Conservation (phyloP, 2,329 filamentous ascomycete genomes). For the Fusarium praegraminearum region DNA sequence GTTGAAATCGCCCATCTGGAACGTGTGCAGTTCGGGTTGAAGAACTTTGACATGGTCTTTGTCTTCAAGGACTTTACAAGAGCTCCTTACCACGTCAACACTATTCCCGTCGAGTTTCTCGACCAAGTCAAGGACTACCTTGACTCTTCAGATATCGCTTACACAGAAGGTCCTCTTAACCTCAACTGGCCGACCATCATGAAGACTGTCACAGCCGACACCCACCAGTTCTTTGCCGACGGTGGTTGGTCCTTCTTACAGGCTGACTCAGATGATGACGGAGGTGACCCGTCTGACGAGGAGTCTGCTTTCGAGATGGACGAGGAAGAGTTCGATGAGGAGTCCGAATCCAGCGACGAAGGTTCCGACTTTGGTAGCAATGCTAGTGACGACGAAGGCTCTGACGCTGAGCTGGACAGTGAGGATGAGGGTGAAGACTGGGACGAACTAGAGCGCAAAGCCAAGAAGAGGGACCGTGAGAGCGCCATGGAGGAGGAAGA, state of each 20-base stretch:
- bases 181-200: conserved; percentile 99
- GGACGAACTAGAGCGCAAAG: conserved; percentile 95
- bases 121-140: conserved; percentile 98
- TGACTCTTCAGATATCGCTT: conserved; percentile 94
- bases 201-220: conserved; percentile 96
- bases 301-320: conserved; percentile 93
- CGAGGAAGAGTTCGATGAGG: conserved; percentile 87
- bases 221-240: conserved; percentile 94
- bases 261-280: conserved; percentile 88
- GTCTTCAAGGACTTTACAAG: conserved; percentile 97
- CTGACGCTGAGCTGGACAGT: conserved; percentile 70
- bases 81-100: conserved; percentile 95
- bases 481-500: conserved; percentile 67
- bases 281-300: conserved; percentile 82
- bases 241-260: conserved; percentile 95
- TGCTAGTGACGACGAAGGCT: conserved; percentile 84
- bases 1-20: conserved; percentile 97
- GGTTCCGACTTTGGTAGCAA: conserved; percentile 96
- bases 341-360: conserved; percentile 80
- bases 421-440: conserved; percentile 89
- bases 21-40: conserved; percentile 94
- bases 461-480: conserved; percentile 84
- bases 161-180: conserved; percentile 93
- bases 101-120: conserved; percentile 93
- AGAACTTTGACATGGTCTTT: conserved; percentile 99